Base-by-base conservation (phyloP, 306 rosid species). In the Herpetospermum pedunculosum region DNA sequence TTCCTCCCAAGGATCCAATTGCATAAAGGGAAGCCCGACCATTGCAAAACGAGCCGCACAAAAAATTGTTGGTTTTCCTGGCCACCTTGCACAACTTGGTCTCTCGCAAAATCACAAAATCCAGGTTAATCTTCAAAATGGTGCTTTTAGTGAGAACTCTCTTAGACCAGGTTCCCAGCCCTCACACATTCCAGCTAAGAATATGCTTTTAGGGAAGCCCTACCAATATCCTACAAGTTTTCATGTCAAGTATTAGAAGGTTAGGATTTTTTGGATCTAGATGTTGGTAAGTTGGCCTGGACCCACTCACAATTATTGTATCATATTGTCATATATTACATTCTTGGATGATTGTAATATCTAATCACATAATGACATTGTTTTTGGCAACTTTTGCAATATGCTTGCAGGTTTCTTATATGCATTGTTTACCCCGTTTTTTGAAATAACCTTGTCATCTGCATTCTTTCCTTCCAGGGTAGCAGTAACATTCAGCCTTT, bases 401-500 rank as follows among this genome's bases (percentile, higher is more conserved):
- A 30, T 30, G 43, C 38, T 14, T 18, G 34, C 3, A 2, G 41
- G 50, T 38, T 28, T 34, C 26, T 46, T 70, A 29, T n/a, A 69
- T 29, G 53, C 4, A 8, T 28, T 11, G 50, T 70, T 15, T 70
- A 26, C 73, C 35, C 32, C 28, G 10, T 5, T 32, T 44, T 74
- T 29, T n/a, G 52, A 4, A 46, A 38, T 23, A 23, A 47, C 3
- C 7, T 18, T 65, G 6, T 63, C 59, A 34, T 77, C 9, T 77
- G 74, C 78, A 75, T 77, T 68, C 71, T 83, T 80, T 87, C 74
- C 73, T 78, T 81, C 70, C 79, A 95, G 99, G 99, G 99, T 55
- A 76, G 81, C 54, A 76, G 87, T 80, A 95, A 83, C 79, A 81
- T 78, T 70, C 92, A 85, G 80, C 96, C 91, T 57, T 95, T 95